Conservation (phyloP, 2,329 filamentous ascomycete species). For the Pyricularia grisea region DNA sequence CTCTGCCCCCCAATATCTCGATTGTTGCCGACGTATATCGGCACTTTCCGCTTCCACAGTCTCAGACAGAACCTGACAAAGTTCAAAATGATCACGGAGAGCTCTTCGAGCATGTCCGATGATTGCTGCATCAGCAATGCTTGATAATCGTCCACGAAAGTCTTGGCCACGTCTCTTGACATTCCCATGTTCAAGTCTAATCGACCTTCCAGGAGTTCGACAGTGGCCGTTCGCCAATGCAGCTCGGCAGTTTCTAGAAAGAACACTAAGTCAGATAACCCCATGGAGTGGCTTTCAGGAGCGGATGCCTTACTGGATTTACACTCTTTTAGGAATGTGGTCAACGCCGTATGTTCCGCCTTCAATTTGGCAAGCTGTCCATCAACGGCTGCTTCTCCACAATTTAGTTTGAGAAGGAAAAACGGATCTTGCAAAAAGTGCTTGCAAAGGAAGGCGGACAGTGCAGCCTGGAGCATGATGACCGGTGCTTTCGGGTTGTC, state of each 20-base stretch:
- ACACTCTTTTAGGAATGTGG: neutral
- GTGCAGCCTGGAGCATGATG: neutral
- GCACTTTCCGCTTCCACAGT: constrained; percentile 1
- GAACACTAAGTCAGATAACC: neutral
- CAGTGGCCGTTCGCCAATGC: neutral
- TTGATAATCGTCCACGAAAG: neutral
- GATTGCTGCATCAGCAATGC: neutral
- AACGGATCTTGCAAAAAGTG: constrained; percentile 1
- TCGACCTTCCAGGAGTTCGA: neutral
- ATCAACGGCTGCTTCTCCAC: neutral
- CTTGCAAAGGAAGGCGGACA: neutral
- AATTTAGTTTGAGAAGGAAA: neutral
- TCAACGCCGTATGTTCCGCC: neutral
- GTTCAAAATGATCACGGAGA: neutral
- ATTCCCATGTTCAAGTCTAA: neutral
- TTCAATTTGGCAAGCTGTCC: neutral
- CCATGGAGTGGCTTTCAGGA: no score
- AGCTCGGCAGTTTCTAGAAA: neutral
- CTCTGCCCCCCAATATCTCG: neutral
- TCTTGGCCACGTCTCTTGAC: neutral
- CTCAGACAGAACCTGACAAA: neutral
- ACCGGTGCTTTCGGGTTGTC: neutral
- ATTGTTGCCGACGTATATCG: neutral
- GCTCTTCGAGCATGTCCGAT: neutral
- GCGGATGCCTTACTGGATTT: neutral